Evolutionary conservation across 176 grass and related monocot species (phyloP).

Genomic region (Lolium multiflorum): DNA sequence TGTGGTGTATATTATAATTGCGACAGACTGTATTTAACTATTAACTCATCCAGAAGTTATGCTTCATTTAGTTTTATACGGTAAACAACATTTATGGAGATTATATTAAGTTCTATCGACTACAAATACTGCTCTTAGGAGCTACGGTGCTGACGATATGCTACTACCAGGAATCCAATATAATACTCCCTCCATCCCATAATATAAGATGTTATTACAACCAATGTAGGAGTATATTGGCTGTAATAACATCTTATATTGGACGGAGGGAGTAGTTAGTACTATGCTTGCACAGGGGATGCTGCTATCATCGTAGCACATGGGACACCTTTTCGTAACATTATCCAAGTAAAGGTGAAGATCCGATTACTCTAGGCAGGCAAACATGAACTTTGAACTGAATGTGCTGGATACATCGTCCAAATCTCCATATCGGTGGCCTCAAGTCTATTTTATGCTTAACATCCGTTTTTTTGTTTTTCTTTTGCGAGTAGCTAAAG

Average conservation of each 20-base stretch:
- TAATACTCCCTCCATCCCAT: background rate
- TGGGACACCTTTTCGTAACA: background rate
- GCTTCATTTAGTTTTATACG: conserved; percentile 36
- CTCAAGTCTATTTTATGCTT: conserved; percentile 41
- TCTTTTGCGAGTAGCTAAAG: conserved; percentile 20
- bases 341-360: background rate
- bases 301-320: background rate
- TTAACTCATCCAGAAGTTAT: conserved; percentile 19
- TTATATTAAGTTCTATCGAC: background rate
- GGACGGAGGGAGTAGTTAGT: background rate
- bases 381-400: conserved; percentile 3
- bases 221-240: too few species aligned
- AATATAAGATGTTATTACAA: too few species aligned
- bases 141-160: background rate
- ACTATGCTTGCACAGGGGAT: background rate
- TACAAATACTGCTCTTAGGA: background rate
- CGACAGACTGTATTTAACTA: conserved; percentile 25
- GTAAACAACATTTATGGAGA: background rate
- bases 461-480: background rate
- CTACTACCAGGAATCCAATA: conserved; percentile 8
- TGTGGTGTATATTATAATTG: conserved; percentile 45
- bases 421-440: conserved; percentile 20
- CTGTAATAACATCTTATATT: too few species aligned
- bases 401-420: conserved; percentile 22
- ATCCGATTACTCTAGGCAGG: conserved; percentile 15